Evolutionary conservation across 129 eudicot species (phyloP).

Genomic region (Cynara cardunculus): DNA sequence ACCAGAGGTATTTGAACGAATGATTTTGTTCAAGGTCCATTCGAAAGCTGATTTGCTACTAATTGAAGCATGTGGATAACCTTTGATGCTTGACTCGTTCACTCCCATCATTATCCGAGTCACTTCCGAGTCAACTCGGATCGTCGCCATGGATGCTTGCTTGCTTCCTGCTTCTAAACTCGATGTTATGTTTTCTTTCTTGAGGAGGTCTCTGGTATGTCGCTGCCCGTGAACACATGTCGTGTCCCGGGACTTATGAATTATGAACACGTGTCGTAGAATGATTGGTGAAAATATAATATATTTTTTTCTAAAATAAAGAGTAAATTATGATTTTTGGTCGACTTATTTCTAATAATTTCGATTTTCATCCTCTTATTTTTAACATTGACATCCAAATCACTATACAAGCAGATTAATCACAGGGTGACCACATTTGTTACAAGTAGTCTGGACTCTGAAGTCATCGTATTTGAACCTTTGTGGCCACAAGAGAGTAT

Average conservation of each 20-base stretch:
- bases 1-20: conserved; percentile 71
- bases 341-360: too few species aligned
- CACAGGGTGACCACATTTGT: too few species aligned
- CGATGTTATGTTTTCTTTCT: background rate
- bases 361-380: too few species aligned
- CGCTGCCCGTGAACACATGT: conserved; percentile 22
- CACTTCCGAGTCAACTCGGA: conserved; percentile 35
- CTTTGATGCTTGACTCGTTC: conserved; percentile 86
- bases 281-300: background rate
- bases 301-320: too few species aligned
- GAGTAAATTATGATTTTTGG: too few species aligned
- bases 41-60: conserved; percentile 87
- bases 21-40: conserved; percentile 79
- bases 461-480: too few species aligned
- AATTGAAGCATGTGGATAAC: conserved; percentile 88
- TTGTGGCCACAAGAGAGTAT: too few species aligned
- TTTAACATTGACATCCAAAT: too few species aligned
- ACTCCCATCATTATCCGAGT: conserved; percentile 84
- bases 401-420: too few species aligned
- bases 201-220: background rate
- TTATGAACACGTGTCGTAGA: background rate
- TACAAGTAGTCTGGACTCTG: too few species aligned
- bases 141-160: conserved; percentile 36
- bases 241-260: background rate
- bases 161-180: conserved; percentile 14